Evolutionary conservation across 768 basidiomycete species (phyloP), one percentile per base, ranked within the genome.

Genomic region (Daedaleopsis nitida): DNA sequence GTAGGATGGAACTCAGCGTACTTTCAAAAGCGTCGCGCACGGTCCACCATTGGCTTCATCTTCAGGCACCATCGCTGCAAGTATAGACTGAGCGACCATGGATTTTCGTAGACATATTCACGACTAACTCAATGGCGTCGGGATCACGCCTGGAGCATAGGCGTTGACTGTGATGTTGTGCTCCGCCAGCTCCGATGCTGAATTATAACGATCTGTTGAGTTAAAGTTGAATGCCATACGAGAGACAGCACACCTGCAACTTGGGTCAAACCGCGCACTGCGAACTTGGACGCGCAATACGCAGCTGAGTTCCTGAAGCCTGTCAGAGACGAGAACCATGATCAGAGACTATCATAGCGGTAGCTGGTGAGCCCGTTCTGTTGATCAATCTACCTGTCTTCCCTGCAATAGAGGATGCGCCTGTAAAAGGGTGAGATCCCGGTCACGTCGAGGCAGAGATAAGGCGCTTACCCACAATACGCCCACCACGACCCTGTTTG

Each of bases 181-280:
- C 11, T 42, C 13, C 14, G 27, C 21, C 43, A 70, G 51, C 52
- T 70, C 69, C 17, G n/a, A 9, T 27, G 68, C 61, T 69, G 37
- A 24, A 53, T 16, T 23, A 7, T 32, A 32, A 39, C 35, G 10
- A 38, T n/a, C 49, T 19, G 19, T 21, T 21, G 42, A 5, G 10
- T 10, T 27, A 27, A 27, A 37, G 24, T 9, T 53, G 5, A 24
- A 11, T n/a, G 24, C 6, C 8, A 13, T 1, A 19, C 19, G 1
- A 14, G 35, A 45, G 35, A 34, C 13, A 47, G 45, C 58, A 48
- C 66, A 79, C 80, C 76, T 1, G 73, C 70, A 2, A 67, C 66
- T 56, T 80, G 80, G 6, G 78, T 81, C 19, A 81, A 55, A 1
- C 75, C 76, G 34, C 78, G 75, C 34, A 81, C 56, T 10, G 76